phyloP scores from a whole-genome alignment of 192 early-diverging fungal genomes.

The Cetraspora pellucida region DNA sequence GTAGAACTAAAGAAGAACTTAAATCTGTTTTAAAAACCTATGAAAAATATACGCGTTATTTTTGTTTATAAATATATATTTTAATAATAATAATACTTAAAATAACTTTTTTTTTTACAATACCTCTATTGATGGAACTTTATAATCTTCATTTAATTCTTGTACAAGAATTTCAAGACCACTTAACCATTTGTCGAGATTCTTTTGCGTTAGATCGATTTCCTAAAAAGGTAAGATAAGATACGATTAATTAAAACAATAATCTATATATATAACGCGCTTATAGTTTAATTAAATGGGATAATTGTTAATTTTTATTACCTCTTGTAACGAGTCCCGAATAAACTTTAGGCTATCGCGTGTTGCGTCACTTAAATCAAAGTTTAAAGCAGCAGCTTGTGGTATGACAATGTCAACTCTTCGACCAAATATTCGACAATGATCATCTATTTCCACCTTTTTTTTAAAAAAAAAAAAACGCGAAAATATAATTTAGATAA shows the following conservation, averaged over 20 bases:
- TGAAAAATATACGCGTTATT: too few relatives aligned
- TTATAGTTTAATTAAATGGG: too few relatives aligned
- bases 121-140: constrained; percentile 25
- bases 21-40: constrained; percentile 26
- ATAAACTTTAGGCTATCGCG: constrained; percentile 7
- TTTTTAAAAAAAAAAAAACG: neutral
- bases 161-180: neutral
- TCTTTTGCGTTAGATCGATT: neutral
- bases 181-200: constrained; percentile 18
- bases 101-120: too few relatives aligned
- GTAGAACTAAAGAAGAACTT: constrained; percentile 23
- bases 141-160: constrained; percentile 17
- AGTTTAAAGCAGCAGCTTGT: neutral
- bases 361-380: constrained; percentile 8
- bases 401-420: constrained; percentile 11
- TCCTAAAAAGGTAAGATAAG: constrained; percentile 1
- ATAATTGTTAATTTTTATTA: neutral
- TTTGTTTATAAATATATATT: too few relatives aligned
- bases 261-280: too few relatives aligned
- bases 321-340: constrained; percentile 26
- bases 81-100: too few relatives aligned
- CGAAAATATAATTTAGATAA: neutral
- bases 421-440: constrained; percentile 28
- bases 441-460: constrained; percentile 25
- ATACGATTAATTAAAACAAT: too few relatives aligned